Evolutionary conservation across 345 rosid genomes (phyloP).

Genomic region (Cardamine occulta): DNA sequence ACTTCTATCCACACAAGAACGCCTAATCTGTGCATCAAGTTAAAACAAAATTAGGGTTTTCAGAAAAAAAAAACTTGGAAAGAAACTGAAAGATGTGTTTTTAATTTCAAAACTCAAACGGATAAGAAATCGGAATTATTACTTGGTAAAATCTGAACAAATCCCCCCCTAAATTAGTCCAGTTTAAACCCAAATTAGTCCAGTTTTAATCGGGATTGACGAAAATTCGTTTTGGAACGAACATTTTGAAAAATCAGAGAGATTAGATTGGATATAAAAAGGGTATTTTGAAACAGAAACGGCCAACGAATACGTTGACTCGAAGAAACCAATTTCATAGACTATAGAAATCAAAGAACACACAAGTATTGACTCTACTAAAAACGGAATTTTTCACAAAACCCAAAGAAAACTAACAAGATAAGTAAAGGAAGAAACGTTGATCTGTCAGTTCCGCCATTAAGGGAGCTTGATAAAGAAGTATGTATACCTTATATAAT

Average conservation of each 20-base stretch:
- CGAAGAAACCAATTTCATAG: conserved; percentile 25
- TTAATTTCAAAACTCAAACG: neutral
- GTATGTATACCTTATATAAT: neutral
- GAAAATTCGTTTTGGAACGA: neutral
- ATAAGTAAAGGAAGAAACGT: neutral
- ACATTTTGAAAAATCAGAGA: conserved; percentile 25
- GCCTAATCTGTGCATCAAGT: conserved; percentile 44
- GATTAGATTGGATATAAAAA: conserved; percentile 22
- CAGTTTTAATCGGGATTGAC: neutral
- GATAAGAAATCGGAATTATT: neutral
- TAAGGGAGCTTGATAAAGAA: conserved; percentile 18
- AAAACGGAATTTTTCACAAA: conserved; percentile 2
- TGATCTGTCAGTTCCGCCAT: conserved; percentile 29
- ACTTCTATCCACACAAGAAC: conserved; percentile 50
- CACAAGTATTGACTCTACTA: conserved; percentile 29
- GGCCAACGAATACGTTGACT: conserved; percentile 37
- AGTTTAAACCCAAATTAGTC: neutral
- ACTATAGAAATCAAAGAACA: neutral
- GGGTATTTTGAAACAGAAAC: conserved; percentile 20
- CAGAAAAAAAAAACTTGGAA: neutral
- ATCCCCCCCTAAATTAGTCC: neutral
- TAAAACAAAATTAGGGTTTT: neutral
- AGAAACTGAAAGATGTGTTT: neutral
- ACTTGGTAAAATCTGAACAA: conserved; percentile 28
- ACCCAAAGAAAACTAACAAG: conserved; percentile 15